phyloP scores from a whole-genome alignment of 176 grass and related monocot genomes.

The Stipa capillata region DNA sequence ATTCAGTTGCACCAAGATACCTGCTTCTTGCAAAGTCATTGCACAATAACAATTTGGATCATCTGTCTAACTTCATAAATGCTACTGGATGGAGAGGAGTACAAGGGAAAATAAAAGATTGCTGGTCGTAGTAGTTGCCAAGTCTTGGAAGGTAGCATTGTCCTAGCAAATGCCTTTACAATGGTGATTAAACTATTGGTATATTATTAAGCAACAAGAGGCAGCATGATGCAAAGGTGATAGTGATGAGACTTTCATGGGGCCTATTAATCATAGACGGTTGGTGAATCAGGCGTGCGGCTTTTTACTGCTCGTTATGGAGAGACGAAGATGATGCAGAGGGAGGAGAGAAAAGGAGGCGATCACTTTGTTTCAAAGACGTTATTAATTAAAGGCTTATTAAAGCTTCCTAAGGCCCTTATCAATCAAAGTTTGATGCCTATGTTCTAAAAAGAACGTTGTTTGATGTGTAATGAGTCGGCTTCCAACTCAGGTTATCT shows the following conservation, averaged over 20 bases:
- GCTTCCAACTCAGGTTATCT: neutral
- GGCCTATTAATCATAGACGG: slow-evolving; percentile 7
- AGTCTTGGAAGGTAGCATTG: neutral
- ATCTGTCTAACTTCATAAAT: neutral
- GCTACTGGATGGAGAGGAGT: neutral
- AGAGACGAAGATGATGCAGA: neutral
- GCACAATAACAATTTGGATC: neutral
- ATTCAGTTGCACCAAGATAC: neutral
- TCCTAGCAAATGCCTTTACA: slow-evolving; percentile 20
- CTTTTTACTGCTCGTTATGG: neutral
- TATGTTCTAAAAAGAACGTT: neutral
- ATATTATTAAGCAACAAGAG: slow-evolving; percentile 13
- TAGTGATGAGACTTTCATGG: neutral
- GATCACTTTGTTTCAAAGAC: slow-evolving; percentile 15
- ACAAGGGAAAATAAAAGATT: neutral
- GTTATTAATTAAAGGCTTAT: neutral
- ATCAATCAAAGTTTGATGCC: neutral
- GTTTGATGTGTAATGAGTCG: neutral
- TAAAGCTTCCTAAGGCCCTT: neutral
- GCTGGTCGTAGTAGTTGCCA: slow-evolving; percentile 11
- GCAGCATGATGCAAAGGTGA: slow-evolving; percentile 27
- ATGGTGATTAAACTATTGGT: slow-evolving; percentile 7
- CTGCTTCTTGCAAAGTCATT: slow-evolving; percentile 10
- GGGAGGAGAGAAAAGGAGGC: neutral
- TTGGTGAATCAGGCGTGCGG: slow-evolving; percentile 25